Conservation (phyloP, 345 rosid genomes). For the Punica granatum region DNA sequence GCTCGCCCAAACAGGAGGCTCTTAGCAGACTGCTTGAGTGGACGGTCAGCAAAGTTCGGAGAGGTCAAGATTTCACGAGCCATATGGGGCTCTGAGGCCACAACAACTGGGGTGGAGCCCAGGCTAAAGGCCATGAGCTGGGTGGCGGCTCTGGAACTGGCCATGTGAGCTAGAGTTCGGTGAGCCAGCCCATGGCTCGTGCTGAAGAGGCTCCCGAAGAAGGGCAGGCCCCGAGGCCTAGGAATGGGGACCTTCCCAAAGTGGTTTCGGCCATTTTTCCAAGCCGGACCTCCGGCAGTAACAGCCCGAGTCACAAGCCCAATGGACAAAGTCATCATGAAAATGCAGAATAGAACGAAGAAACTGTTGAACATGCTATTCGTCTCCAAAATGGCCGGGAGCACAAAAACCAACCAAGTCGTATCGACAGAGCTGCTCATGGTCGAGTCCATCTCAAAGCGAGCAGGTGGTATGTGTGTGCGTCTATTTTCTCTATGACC, state of each 20-base stretch:
- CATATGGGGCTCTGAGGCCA: slow-evolving; percentile 29
- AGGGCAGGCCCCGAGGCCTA: slow-evolving; percentile 35
- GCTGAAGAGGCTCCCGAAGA: slow-evolving; percentile 33
- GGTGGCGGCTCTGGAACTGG: slow-evolving; percentile 16
- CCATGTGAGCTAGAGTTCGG: slow-evolving; percentile 34
- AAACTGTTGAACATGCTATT: not conserved
- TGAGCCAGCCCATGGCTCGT: slow-evolving; percentile 36
- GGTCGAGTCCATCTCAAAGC: not conserved
- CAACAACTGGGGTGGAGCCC: slow-evolving; percentile 36
- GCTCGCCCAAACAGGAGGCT: slow-evolving; percentile 50
- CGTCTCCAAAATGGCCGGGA: slow-evolving; percentile 4
- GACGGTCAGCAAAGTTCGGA: slow-evolving; percentile 32
- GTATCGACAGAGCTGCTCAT: slow-evolving; percentile 3
- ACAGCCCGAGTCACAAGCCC: slow-evolving; percentile 23
- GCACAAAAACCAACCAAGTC: slow-evolving; percentile 8
- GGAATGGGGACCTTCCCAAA: slow-evolving; percentile 30
- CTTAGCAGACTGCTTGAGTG: slow-evolving; percentile 34
- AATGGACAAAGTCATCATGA: slow-evolving; percentile 11
- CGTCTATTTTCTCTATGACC: no score
- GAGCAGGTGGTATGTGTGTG: not conserved
- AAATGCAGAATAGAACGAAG: slow-evolving; percentile 7
- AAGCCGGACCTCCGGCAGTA: slow-evolving; percentile 34
- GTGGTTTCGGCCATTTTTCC: slow-evolving; percentile 37
- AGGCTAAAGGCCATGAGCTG: slow-evolving; percentile 54
- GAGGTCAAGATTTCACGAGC: slow-evolving; percentile 41